These are phyloP conservation scores for Rhodotorula sp. DNA, from an alignment of 1,284 basidiomycete species.

Conservation along the genomic window DNA sequence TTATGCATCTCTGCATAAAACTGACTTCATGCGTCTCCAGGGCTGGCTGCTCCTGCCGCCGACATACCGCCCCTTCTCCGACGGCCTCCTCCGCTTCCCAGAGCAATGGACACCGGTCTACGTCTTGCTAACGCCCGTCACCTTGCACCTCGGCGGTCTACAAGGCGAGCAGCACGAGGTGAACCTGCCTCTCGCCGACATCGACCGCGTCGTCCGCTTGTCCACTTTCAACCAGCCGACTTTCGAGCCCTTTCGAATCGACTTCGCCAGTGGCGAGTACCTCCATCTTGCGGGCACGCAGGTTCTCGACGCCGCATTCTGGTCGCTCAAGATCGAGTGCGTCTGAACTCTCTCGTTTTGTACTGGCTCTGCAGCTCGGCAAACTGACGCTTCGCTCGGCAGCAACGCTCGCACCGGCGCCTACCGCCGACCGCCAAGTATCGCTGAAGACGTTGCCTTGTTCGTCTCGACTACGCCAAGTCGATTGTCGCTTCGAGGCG, in stretches of 20 bases:
- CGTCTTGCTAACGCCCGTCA: background rate
- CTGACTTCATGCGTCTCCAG: background rate
- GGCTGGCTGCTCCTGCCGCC: constrained; percentile 5
- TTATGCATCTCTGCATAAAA: no score
- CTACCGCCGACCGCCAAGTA: background rate
- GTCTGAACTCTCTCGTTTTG: no score
- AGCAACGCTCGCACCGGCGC: constrained; percentile 1
- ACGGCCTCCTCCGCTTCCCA: background rate
- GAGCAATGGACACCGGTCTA: background rate
- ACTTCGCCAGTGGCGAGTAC: background rate
- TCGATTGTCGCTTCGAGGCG: background rate
- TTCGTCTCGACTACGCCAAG: no score
- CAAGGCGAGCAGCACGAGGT: background rate
- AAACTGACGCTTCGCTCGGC: background rate
- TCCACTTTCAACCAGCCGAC: no score
- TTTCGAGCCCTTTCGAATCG: background rate
- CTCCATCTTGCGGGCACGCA: background rate
- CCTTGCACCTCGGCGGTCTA: background rate
- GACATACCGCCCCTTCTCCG: background rate
- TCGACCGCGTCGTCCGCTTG: background rate
- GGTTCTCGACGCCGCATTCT: background rate
- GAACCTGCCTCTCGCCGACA: background rate
- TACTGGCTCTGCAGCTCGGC: no score
- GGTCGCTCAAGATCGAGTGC: constrained; percentile 4
- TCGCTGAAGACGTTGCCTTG: background rate